Percentiles rank a stretch among this genome's conserved stretches.
These are phyloP conservation scores for Pezicula carpinea DNA, from an alignment of 2,329 filamentous ascomycete species.

Conservation along the genomic window DNA sequence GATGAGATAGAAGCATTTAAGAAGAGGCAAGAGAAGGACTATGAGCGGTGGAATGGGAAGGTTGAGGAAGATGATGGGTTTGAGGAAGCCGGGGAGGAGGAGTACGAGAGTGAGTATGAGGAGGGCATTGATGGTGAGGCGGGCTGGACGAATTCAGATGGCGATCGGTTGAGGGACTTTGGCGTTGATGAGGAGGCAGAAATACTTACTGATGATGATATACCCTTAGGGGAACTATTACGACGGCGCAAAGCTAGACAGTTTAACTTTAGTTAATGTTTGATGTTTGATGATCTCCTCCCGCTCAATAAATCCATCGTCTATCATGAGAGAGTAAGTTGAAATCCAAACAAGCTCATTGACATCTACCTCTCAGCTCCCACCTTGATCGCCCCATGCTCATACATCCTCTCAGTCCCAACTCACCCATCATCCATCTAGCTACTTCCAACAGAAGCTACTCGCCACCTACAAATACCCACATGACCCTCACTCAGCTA, in stretches of 20 bases:
- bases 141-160: conserved; percentile 71
- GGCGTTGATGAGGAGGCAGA: conserved; percentile 76
- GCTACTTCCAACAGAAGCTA: too few relatives aligned
- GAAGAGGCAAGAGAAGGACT: conserved; percentile 45
- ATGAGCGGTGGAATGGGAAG: conserved; percentile 29
- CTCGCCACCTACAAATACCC: too few relatives aligned
- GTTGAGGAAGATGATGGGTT: conserved; percentile 14
- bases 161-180: conserved; percentile 69
- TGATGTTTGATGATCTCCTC: too few relatives aligned
- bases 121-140: conserved; percentile 43
- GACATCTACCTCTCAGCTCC: too few relatives aligned
- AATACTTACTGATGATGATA: conserved; percentile 51
- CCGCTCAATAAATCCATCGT: too few relatives aligned
- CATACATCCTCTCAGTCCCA: too few relatives aligned
- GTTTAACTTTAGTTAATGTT: not conserved
- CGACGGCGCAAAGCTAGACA: conserved; percentile 41
- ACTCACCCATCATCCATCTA: too few relatives aligned
- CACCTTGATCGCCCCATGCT: too few relatives aligned
- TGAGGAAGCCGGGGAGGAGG: conserved; percentile 27
- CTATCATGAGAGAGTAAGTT: too few relatives aligned
- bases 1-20: conserved; percentile 43
- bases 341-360: too few relatives aligned
- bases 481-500: too few relatives aligned
- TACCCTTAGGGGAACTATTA: conserved; percentile 66
- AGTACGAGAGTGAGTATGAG: conserved; percentile 27